Base-by-base conservation (phyloP, 2,329 filamentous ascomycete genomes). In the Pseudogymnoascus sp. region DNA sequence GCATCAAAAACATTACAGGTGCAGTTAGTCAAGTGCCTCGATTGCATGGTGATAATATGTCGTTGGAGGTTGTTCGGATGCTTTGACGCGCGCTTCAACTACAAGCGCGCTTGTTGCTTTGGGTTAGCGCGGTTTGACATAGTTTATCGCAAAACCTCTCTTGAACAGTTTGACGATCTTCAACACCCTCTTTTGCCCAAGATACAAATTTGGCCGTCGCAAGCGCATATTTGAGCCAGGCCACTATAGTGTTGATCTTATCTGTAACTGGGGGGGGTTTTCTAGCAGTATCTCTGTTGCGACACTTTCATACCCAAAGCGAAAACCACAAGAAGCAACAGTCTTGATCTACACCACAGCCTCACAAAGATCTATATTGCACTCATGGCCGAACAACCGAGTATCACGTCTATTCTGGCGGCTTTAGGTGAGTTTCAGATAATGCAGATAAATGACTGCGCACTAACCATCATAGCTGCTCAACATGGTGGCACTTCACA, bases 401-500 rank as follows among this genome's bases (percentile, higher is more conserved):
- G 81, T 69, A 81, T 83, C 67, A 77, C 76, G 38, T 76, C 79
- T 50, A 81, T 83, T 67, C 73, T 83, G 61, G 80, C 80, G 64
- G 80, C 80, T 59, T 74, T 83, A 62, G 78, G 79, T 80, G 71
- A 68, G 69, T 67, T 36, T 64, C 63, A 37, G 46, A 6, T 37
- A 21, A 10, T 34, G n/a, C 28, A 16, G 8, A 28, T 16, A 25
- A 60, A 21, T 38, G 8, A 28, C 21, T 10, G 16, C 8, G 38
- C 11, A 42, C 62, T 61, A 40, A 59, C 36, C 14, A 42, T 63
- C 11, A 28, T 62, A 64, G 62, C 62, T 61, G 62, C 62, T 50
- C 62, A 64, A 38, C 62, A 59, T 36, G 59, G 34, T 36, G 59
- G 34, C 28, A 31, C 69, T 62, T 70, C 68, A 64, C 75, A 76